Evolutionary conservation across 495 filamentous ascomycete genomes (phyloP).

Genomic region (Poronia punctata): DNA sequence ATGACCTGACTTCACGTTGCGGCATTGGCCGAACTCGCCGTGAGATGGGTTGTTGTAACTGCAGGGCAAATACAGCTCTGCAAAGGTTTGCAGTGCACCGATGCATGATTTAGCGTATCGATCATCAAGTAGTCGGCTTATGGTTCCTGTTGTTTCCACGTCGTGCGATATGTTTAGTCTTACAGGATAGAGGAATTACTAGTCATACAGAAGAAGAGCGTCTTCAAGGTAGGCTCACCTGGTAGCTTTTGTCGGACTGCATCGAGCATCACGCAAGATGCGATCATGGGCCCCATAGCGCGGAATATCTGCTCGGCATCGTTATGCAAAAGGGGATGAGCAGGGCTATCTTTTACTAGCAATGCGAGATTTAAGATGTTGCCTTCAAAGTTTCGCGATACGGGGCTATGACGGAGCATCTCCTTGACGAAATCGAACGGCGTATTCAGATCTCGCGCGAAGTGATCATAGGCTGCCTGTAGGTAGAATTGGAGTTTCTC

Average conservation of each 20-base stretch:
- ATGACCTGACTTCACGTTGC: conserved; percentile 38
- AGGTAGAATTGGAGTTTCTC: conserved; percentile 47
- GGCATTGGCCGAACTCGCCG: conserved; percentile 30
- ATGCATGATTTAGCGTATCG: conserved; percentile 28
- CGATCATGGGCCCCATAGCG: conserved; percentile 44
- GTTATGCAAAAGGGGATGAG: conserved; percentile 14
- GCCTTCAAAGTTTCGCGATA: conserved; percentile 44
- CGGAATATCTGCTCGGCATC: conserved; percentile 35
- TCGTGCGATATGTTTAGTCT: too few species aligned
- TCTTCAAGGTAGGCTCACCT: conserved; percentile 21
- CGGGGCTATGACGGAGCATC: conserved; percentile 37
- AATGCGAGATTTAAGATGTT: conserved; percentile 48
- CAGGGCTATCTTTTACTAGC: conserved; percentile 31
- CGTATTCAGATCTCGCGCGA: conserved; percentile 39
- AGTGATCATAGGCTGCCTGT: conserved; percentile 50
- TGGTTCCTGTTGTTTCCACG: conserved; percentile 28
- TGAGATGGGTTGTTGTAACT: conserved; percentile 24
- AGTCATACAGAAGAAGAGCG: not conserved
- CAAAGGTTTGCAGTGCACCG: conserved; percentile 44
- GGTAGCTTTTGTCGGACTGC: conserved; percentile 36
- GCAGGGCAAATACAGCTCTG: conserved; percentile 43
- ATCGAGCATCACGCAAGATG: conserved; percentile 49
- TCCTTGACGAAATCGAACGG: conserved; percentile 53
- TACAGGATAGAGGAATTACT: conserved; percentile 18
- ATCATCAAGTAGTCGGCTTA: conserved; percentile 22